phyloP scores from a whole-genome alignment of 169 alveolate genomes.

The Cryptosporidium meleagridis region DNA sequence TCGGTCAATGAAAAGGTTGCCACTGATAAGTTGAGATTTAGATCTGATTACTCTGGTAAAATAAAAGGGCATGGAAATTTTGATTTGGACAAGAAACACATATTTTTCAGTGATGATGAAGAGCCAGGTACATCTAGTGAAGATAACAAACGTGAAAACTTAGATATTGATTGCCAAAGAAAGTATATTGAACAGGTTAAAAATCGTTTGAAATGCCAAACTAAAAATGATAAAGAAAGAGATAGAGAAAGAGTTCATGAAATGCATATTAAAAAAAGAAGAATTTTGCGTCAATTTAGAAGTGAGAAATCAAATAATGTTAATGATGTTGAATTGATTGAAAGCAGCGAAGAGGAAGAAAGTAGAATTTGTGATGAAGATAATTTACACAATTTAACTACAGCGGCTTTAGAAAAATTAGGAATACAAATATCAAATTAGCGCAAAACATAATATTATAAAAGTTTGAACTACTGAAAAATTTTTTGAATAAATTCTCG shows the following conservation, averaged over 20 bases:
- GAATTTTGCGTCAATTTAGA: conserved; percentile 6
- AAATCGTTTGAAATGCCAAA: conserved; percentile 9
- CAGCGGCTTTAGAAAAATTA: conserved; percentile 69
- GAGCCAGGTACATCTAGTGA: background rate
- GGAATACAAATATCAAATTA: conserved; percentile 24
- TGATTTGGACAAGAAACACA: conserved; percentile 19
- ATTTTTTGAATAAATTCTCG: background rate
- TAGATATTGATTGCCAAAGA: background rate
- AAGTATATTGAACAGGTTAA: conserved; percentile 14
- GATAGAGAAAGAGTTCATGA: conserved; percentile 65
- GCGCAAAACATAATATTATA: conserved; percentile 29
- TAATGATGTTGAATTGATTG: background rate
- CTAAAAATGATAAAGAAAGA: conserved; percentile 41
- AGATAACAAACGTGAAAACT: background rate
- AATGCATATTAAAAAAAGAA: conserved; percentile 40
- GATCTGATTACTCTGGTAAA: conserved; percentile 54
- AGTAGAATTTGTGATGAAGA: background rate
- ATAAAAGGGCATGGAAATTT: conserved; percentile 41
- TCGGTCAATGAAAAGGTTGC: background rate
- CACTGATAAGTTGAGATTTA: conserved; percentile 28
- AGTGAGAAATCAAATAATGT: background rate
- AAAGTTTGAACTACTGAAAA: background rate
- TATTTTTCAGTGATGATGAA: conserved; percentile 66
- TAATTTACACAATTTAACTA: conserved; percentile 29
- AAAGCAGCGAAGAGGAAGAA: background rate